Conservation (phyloP, 1,284 basidiomycete genomes). For the Ustilago sp. region DNA sequence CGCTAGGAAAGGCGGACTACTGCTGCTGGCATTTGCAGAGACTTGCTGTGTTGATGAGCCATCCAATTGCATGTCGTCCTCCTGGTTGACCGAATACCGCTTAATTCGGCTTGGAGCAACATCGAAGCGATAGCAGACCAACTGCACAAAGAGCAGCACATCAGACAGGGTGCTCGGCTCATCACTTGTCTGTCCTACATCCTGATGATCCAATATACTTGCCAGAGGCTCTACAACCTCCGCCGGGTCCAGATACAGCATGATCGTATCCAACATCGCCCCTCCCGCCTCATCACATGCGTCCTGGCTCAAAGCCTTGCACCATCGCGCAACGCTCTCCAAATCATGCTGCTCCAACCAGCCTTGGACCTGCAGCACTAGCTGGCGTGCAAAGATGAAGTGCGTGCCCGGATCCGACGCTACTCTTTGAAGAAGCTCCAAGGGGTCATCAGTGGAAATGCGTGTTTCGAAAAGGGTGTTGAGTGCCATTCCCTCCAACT, state of each 20-base stretch:
- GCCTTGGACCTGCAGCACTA: slow-evolving; percentile 29
- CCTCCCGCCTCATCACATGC: slow-evolving; percentile 8
- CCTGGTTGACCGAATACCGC: slow-evolving; percentile 1
- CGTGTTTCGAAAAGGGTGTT: slow-evolving; percentile 38
- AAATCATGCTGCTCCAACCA: slow-evolving; percentile 52
- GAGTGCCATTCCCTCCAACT: slow-evolving; percentile 41
- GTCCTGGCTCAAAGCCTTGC: slow-evolving; percentile 35
- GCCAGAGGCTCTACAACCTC: slow-evolving; percentile 40
- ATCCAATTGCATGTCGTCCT: slow-evolving; percentile 9
- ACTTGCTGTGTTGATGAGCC: background rate
- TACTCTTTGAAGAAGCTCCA: slow-evolving; percentile 43
- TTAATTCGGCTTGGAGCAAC: slow-evolving; percentile 13
- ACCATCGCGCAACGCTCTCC: slow-evolving; percentile 49
- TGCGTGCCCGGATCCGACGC: slow-evolving; percentile 49
- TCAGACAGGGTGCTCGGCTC: slow-evolving; percentile 49
- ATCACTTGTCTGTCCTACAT: slow-evolving; percentile 50
- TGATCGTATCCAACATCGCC: slow-evolving; percentile 40
- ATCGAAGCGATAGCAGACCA: slow-evolving; percentile 36
- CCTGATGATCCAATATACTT: slow-evolving; percentile 36
- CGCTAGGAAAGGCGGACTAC: slow-evolving; percentile 45
- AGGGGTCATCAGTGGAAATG: slow-evolving; percentile 33
- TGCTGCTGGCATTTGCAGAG: background rate
- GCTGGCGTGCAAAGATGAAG: slow-evolving; percentile 37
- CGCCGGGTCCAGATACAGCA: slow-evolving; percentile 49
- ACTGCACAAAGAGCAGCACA: slow-evolving; percentile 52